Evolutionary conservation across 2,329 filamentous ascomycete genomes (phyloP).

Genomic region (Pseudogymnoascus sp.): DNA sequence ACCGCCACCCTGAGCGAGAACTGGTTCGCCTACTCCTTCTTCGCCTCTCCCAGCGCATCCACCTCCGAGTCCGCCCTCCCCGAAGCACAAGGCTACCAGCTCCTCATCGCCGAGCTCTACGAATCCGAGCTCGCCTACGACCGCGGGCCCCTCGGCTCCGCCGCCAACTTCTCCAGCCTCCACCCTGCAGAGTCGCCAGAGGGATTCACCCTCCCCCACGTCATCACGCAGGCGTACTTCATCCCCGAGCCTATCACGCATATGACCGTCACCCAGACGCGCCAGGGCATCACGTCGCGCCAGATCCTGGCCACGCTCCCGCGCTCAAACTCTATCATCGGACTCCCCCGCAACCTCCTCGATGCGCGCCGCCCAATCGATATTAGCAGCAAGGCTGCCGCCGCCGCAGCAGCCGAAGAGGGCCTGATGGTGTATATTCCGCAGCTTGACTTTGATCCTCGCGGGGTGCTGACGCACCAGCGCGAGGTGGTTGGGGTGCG

Average conservation of each 20-base stretch:
- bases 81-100: conserved; percentile 72
- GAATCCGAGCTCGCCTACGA: conserved; percentile 80
- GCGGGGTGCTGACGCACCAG: conserved; percentile 72
- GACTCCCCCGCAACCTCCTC: conserved; percentile 70
- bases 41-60: conserved; percentile 51
- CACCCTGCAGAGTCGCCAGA: conserved; percentile 53
- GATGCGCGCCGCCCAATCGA: conserved; percentile 76
- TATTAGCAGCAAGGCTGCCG: conserved; percentile 64
- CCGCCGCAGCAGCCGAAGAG: conserved; percentile 72
- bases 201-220: conserved; percentile 58
- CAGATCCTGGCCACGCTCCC: conserved; percentile 76
- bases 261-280: conserved; percentile 79
- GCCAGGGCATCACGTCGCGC: conserved; percentile 82
- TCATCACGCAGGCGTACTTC: conserved; percentile 73
- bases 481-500: conserved; percentile 73
- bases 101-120: conserved; percentile 82
- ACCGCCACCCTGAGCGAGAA: conserved; percentile 82
- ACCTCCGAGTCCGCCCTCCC: conserved; percentile 49
- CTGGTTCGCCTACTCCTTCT: conserved; percentile 87
- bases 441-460: conserved; percentile 74
- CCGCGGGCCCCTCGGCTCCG: conserved; percentile 67
- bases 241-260: conserved; percentile 72
- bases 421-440: conserved; percentile 72
- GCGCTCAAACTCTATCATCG: conserved; percentile 65
- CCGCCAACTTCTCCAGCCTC: conserved; percentile 71